Base-by-base conservation (phyloP, 148 eudicot genomes). In the Bassia scoparia region DNA sequence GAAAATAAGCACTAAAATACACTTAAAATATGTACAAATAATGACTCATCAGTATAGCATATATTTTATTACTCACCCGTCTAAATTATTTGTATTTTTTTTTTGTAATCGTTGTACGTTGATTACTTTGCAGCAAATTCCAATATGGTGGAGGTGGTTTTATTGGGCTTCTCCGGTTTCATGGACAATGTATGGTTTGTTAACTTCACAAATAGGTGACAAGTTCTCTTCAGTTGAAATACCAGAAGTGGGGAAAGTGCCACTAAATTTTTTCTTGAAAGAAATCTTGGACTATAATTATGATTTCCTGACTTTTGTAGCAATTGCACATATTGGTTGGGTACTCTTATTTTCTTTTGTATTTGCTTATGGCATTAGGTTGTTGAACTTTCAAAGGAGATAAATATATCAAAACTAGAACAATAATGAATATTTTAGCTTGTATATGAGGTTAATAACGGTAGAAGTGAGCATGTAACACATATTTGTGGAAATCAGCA, bases 121-220 rank as follows among this genome's bases (percentile, higher is more conserved):
- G n/a, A n/a, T n/a, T n/a, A n/a, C n/a, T n/a, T 72, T 83, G 82
- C 88, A 89, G 95, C 84, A 82, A 85, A 85, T 91, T 58, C 97
- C 97, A 1, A 80, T 89, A 61, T 92, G 97, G 97, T 89, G 97
- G 92, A 85, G 97, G 62, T 92, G 97, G 95, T 92, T 86, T 71
- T 92, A 82, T 63, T 89, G 95, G 92, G 83, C 72, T 49, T 89
- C 90, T 24, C 97, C 95, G 0, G 71, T 89, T n/a, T 77, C 89
- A 0, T 92, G 97, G 97, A 89, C 97, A 6, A 63, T 88, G 24
- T 92, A 92, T 24, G 97, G 97, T 3, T 73, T 89, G 0, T 85
- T 89, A 63, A 74, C 87, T 13, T 89, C 95, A 9, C 97, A 89
- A 79, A 66, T 92, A 0, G 97, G 97, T 1, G 88, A 92, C 53